Evolutionary conservation across 1,139 yeast species (phyloP), one percentile per base, ranked within the genome.

Genomic region (Debaryomyces sp.): DNA sequence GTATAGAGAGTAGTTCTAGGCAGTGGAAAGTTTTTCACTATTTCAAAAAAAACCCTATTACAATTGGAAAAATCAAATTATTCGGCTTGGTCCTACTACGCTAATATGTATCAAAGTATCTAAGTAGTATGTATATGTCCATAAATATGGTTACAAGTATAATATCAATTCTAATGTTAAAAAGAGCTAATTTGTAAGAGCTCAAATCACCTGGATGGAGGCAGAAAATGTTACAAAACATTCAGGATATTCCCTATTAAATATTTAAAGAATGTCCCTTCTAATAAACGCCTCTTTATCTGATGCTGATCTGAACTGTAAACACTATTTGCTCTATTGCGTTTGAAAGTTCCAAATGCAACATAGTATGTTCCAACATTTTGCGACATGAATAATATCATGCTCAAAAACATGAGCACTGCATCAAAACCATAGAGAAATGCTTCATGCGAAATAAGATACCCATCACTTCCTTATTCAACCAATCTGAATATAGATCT

Each of bases 391-490:
- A 48, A 46, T 3, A 42, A 1, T 9, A 39, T 13, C 53, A 41
- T 43, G 29, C 38, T 41, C 43, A 49, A 44, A 29, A 62, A 55
- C 66, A 66, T 64, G 36, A 62, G 60, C 6, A 54, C 21, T 6
- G 64, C 68, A 48, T 75, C 80, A 46, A 75, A 66, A 2, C 71
- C 61, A 53, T 65, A 72, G 45, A 73, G 55, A 52, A 60, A 72
- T 43, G 60, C 63, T 50, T 76, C 80, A 51, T 73, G 72, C 2
- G 62, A 49, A 29, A 62, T 61, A 34, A 74, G 57, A 43, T 50
- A 59, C 0, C 80, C 80, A 34, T 56, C 53, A 43, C 50, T 60
- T 0, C 80, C 80, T 52, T 71, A 74, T 51, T 77, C 81, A n/a
- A 71, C 58, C 1, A 69, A 58, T 52, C 81, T 63, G 44, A 69